Base-by-base conservation (phyloP, 441 rosid species). In the Mallotus repandus region DNA sequence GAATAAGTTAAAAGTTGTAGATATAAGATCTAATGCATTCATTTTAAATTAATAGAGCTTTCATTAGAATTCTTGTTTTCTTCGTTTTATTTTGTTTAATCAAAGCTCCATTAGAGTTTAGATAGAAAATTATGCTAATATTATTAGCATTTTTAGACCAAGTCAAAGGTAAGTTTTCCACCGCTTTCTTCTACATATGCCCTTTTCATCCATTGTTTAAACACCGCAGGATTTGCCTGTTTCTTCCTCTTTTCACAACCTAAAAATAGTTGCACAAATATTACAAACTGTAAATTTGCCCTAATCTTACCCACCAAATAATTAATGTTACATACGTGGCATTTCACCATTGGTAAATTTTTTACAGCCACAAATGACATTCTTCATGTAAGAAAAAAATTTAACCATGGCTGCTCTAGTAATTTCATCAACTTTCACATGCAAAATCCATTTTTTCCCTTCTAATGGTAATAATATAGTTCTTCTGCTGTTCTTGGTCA, bases 111-210 rank as follows among this genome's bases (percentile, higher is more conserved):
- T 29, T 29, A 29, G 32, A 29, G 32, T 29, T 29, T 29, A 29
- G 32, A 29, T 29, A 29, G 32, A 29, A 29, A 29, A 29, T 2
- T 1, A 2, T 29, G 32, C 32, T 43, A 43, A 43, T 43, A 43
- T 43, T 43, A 6, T 43, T 43, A 43, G 46, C 46, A 29, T 9
- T 43, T 53, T 16, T 22, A 21, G 81, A 80, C 78, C 74, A 56
- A 72, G 79, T 77, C 84, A 81, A 74, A 67, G 35, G 69, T 73
- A 66, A 60, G 62, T 48, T 29, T 29, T 29, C 2, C 32, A 29
- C 32, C 32, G 0, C 32, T 29, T 29, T 29, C 32, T 29, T 29
- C 32, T 29, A 29, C 32, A 29, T 29, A 29, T 29, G 3, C 32
- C 32, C 32, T 29, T 29, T 29, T 2, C 32, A 2, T 29, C 32